phyloP scores from a whole-genome alignment of 441 rosid genomes.

The Theobroma grandiflorum region DNA sequence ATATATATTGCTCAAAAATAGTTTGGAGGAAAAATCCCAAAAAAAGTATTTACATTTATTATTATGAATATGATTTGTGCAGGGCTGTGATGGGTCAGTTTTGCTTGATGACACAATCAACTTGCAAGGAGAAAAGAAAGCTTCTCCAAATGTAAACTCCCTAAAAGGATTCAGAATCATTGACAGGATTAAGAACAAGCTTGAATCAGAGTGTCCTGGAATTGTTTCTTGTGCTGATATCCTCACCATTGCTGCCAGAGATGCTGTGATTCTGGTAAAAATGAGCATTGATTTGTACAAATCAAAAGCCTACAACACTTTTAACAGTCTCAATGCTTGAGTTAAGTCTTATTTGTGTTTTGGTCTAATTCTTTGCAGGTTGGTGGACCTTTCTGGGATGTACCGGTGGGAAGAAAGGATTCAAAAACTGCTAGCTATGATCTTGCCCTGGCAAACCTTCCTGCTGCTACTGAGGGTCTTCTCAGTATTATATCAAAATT shows the following conservation, averaged over 20 bases:
- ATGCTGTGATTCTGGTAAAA: conserved; percentile 81
- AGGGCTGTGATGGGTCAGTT: conserved; percentile 94
- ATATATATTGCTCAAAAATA: background rate
- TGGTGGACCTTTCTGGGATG: conserved; percentile 82
- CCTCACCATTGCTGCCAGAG: conserved; percentile 91
- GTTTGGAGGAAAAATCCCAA: no score
- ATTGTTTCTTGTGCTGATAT: conserved; percentile 92
- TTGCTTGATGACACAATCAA: conserved; percentile 78
- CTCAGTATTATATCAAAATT: conserved; percentile 60
- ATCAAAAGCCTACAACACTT: background rate
- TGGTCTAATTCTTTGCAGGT: conserved; percentile 42
- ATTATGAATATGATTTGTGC: conserved; percentile 22
- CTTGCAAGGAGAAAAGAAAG: conserved; percentile 77
- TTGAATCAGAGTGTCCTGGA: conserved; percentile 91
- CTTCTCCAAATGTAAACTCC: conserved; percentile 62
- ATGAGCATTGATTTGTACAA: background rate
- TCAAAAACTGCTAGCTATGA: conserved; percentile 60
- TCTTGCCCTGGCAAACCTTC: conserved; percentile 47
- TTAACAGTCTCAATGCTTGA: background rate
- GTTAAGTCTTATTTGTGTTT: background rate
- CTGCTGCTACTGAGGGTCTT: conserved; percentile 59
- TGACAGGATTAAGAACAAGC: conserved; percentile 85
- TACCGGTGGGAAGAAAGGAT: conserved; percentile 79
- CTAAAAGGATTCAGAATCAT: conserved; percentile 66
- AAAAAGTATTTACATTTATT: background rate